phyloP scores from a whole-genome alignment of 2,329 filamentous ascomycete genomes.

The Scolecobasidium constrictum region DNA sequence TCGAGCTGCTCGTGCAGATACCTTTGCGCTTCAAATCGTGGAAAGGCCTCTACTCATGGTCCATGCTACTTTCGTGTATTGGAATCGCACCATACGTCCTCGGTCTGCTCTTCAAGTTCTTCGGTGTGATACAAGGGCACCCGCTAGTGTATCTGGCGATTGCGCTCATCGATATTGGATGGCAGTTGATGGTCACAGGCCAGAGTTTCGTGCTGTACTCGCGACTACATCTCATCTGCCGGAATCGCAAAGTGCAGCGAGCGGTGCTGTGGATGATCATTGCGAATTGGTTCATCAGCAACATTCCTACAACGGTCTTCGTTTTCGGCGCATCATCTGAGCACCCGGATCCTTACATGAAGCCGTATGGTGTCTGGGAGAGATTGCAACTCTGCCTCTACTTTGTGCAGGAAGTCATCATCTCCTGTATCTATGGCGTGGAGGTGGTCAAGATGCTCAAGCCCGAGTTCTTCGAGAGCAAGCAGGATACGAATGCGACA shows the following conservation, averaged over 20 bases:
- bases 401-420: slow-evolving; percentile 27
- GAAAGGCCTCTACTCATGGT: slow-evolving; percentile 39
- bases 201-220: slow-evolving; percentile 53
- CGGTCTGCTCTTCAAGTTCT: slow-evolving; percentile 36
- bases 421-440: slow-evolving; percentile 16
- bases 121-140: slow-evolving; percentile 28
- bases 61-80: slow-evolving; percentile 30
- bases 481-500: not conserved
- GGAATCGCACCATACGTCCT: slow-evolving; percentile 36
- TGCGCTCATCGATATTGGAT: slow-evolving; percentile 40
- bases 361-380: slow-evolving; percentile 31
- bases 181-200: slow-evolving; percentile 51
- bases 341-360: slow-evolving; percentile 21
- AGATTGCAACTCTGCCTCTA: slow-evolving; percentile 34
- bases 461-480: not conserved
- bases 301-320: slow-evolving; percentile 44
- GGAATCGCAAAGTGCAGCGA: slow-evolving; percentile 36
- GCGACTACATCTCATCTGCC: slow-evolving; percentile 48
- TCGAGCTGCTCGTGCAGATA: slow-evolving; percentile 37
- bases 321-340: slow-evolving; percentile 40
- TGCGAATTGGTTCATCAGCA: slow-evolving; percentile 41
- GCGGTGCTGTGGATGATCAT: slow-evolving; percentile 48
- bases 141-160: slow-evolving; percentile 19
- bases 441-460: not conserved
- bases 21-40: slow-evolving; percentile 37